Conservation (phyloP, 1,284 basidiomycete species). For the Singerocomus rubriflavus region DNA sequence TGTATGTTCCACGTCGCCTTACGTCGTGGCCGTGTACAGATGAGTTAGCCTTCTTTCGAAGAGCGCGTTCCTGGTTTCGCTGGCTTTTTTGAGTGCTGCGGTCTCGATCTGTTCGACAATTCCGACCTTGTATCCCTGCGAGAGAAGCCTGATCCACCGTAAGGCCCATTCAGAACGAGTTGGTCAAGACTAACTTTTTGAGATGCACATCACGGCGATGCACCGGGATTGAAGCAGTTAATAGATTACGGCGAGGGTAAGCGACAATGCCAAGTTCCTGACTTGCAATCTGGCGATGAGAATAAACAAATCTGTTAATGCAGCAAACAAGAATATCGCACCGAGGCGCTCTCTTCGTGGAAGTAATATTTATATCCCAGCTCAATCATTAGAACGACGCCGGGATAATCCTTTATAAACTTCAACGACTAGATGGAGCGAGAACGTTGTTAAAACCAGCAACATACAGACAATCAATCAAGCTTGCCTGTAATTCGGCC, state of each 20-base stretch:
- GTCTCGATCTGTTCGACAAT: conserved; percentile 94
- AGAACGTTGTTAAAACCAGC: not conserved
- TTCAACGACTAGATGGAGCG: conserved; percentile 34
- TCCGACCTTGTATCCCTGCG: conserved; percentile 86
- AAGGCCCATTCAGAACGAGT: conserved; percentile 1
- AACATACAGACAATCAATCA: not conserved
- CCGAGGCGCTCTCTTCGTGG: conserved; percentile 85
- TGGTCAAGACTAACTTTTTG: conserved; percentile 60
- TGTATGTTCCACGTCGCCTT: conserved; percentile 28
- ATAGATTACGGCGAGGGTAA: conserved; percentile 77
- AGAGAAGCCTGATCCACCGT: conserved; percentile 60
- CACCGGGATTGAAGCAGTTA: conserved; percentile 79
- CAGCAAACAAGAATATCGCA: conserved; percentile 10
- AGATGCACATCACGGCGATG: conserved; percentile 84
- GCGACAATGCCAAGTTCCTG: conserved; percentile 81
- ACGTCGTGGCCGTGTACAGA: conserved; percentile 90
- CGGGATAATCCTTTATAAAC: conserved; percentile 72
- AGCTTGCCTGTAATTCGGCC: conserved; percentile 72
- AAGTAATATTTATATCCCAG: conserved; percentile 89
- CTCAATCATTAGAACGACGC: conserved; percentile 81
- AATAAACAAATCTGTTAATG: conserved; percentile 12
- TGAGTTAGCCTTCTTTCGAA: conserved; percentile 82
- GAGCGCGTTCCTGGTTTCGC: conserved; percentile 78
- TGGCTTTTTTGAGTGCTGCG: conserved; percentile 89
- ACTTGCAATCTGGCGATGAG: conserved; percentile 58